Percentiles rank a stretch among this genome's conserved stretches.
These are phyloP conservation scores for Curvularia sp. DNA, from an alignment of 2,329 filamentous ascomycete species.

Conservation along the genomic window DNA sequence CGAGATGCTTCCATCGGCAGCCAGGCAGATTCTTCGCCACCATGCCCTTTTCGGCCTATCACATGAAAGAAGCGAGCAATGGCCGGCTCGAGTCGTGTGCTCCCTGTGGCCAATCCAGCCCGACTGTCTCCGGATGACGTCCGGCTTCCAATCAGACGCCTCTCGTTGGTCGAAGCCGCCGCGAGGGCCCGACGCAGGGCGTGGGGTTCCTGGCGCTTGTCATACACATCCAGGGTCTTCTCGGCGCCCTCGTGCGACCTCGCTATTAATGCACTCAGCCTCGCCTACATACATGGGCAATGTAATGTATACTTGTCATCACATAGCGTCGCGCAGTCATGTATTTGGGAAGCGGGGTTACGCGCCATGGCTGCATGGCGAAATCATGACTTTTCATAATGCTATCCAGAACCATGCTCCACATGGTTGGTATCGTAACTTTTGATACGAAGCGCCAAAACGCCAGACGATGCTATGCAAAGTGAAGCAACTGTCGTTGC, in stretches of 20 bases:
- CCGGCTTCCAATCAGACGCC: constrained; percentile 1
- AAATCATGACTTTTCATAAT: constrained; percentile 11
- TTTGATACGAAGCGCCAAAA: constrained; percentile 37
- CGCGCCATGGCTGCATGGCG: not conserved
- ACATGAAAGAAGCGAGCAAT: constrained; percentile 8
- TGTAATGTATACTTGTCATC: not conserved
- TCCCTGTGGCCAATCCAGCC: constrained; percentile 17
- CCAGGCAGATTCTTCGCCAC: constrained; percentile 18
- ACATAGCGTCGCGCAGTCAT: not conserved
- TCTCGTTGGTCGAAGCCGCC: constrained; percentile 13
- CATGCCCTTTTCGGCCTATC: constrained; percentile 17
- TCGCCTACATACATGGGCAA: not conserved
- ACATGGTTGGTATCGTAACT: constrained; percentile 38
- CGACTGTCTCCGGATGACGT: constrained; percentile 36
- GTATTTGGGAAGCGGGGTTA: not conserved
- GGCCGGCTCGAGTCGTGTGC: constrained; percentile 21
- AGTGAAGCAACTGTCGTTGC: constrained; percentile 29
- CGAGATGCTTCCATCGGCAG: constrained; percentile 9
- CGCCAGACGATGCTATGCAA: constrained; percentile 41
- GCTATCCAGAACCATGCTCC: constrained; percentile 24
- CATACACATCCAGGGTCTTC: not conserved
- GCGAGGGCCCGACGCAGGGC: constrained; percentile 12
- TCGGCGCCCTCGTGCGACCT: not conserved
- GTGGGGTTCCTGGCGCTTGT: constrained; percentile 17
- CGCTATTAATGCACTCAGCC: not conserved